These are phyloP conservation scores for Acephala macrosclerotiorum DNA, from an alignment of 2,329 filamentous ascomycete species.

Conservation along the genomic window DNA sequence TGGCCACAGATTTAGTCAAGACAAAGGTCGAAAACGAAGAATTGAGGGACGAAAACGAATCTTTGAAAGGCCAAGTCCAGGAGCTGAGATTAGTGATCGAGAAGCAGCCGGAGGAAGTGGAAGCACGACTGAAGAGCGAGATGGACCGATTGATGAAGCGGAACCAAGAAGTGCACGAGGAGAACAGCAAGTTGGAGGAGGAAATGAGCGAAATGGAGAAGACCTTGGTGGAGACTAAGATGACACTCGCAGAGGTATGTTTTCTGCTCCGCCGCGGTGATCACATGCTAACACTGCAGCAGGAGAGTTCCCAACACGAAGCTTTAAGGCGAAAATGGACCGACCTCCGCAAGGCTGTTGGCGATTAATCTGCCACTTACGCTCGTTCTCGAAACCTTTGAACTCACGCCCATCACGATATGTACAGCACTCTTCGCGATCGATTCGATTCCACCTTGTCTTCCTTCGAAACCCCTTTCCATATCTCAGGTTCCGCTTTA, in stretches of 20 bases:
- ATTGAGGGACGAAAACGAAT: conserved; percentile 88
- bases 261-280: conserved; percentile 4
- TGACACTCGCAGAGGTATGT: conserved; percentile 93
- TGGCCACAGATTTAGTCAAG: conserved; percentile 90
- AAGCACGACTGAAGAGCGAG: conserved; percentile 80
- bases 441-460: conserved; percentile 7
- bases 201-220: conserved; percentile 92
- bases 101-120: conserved; percentile 87
- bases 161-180: conserved; percentile 92
- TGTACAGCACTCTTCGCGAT: conserved; percentile 24
- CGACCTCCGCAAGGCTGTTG: conserved; percentile 68
- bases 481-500: background rate
- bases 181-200: conserved; percentile 88
- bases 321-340: conserved; percentile 78
- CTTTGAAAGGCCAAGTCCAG: conserved; percentile 80
- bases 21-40: conserved; percentile 94
- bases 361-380: conserved; percentile 36
- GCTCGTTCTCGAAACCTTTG: background rate
- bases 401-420: conserved; percentile 18
- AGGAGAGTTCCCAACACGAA: conserved; percentile 78
- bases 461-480: conserved; percentile 1
- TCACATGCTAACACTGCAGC: conserved; percentile 29
- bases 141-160: conserved; percentile 92
- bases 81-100: conserved; percentile 89
- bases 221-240: conserved; percentile 90